Evolutionary conservation across 2,329 filamentous ascomycete species (phyloP).

Genomic region (Xylariales sp.): DNA sequence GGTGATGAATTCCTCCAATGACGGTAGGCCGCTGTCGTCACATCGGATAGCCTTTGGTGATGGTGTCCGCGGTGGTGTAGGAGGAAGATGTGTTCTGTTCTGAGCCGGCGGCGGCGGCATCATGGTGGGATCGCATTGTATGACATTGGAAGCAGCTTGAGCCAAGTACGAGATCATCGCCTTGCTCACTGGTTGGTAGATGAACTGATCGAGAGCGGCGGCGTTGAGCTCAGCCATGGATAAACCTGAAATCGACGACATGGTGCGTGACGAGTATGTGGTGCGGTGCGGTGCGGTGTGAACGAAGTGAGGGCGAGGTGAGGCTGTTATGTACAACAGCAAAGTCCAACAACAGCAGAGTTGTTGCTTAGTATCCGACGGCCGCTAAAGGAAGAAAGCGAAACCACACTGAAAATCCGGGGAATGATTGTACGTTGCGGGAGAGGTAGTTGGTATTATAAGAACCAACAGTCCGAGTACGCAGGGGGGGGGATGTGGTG

Average conservation of each 20-base stretch:
- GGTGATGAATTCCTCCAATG: conserved; percentile 85
- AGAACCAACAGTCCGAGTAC: conserved; percentile 15
- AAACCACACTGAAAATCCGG: conserved; percentile 18
- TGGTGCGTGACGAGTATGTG: conserved; percentile 29
- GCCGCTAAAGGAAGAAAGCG: conserved; percentile 7
- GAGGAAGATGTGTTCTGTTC: conserved; percentile 35
- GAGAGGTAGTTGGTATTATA: conserved; percentile 23
- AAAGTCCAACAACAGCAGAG: conserved; percentile 7
- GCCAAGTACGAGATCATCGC: conserved; percentile 78
- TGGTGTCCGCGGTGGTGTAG: conserved; percentile 47
- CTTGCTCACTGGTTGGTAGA: conserved; percentile 69
- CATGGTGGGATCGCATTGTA: conserved; percentile 66
- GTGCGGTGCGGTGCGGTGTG: conserved; percentile 15
- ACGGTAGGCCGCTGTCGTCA: conserved; percentile 60
- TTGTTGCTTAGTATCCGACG: neutral
- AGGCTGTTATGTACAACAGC: conserved; percentile 4
- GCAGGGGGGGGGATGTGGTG: conserved; percentile 8
- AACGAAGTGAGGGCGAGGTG: conserved; percentile 7
- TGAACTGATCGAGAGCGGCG: conserved; percentile 72
- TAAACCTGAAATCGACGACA: conserved; percentile 44
- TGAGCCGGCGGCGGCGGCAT: conserved; percentile 42
- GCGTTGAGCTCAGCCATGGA: conserved; percentile 59
- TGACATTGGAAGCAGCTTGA: conserved; percentile 69
- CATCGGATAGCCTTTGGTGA: conserved; percentile 39
- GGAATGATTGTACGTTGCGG: conserved; percentile 16